Evolutionary conservation across 176 grass and related monocot genomes (phyloP), one percentile per base, ranked within the genome.

Genomic region (Oryza brachyantha): DNA sequence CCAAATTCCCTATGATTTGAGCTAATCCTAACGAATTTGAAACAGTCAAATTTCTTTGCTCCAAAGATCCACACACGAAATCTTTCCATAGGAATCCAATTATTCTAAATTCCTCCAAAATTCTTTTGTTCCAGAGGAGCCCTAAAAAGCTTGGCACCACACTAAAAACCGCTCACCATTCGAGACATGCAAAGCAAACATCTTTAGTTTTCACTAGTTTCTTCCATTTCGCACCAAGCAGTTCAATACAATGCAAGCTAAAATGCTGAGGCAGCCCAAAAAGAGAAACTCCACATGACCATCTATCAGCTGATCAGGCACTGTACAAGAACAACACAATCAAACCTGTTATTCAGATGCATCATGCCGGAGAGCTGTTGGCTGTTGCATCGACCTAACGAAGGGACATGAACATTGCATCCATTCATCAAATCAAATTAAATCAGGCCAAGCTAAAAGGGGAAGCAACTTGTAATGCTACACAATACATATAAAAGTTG

Each of bases 401-500:
- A 36, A 72, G 68, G 70, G 50, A 55, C 50, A 55, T 22, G 3
- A 55, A 55, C 50, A 55, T 22, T 32, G 21, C 62, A 42, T 84
- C 70, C 26, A 75, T 63, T 70, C 36, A 5, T 64, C 36, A 3
- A 32, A 5, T 64, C 36, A 3, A 32, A 32, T 63, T 75, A 74
- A 68, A 61, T 45, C 52, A 84, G 62, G 3, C 37, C 37, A 61
- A 27, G 52, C 17, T 29, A 70, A 79, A 82, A 74, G 60, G 60
- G 19, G 16, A 32, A 60, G 12, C 32, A 58, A 71, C 43, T 26
- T 63, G 55, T 35, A 55, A 55, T 55, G 22, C 40, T 35, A 14
- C 71, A 22, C 21, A 55, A 55, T 55, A 55, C n/a, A 84, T 80
- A 32, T 32, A 32, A 32, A 57, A 84, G 80, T 76, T 76, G 27